Conservation (phyloP, 495 filamentous ascomycete genomes). For the Xylona heveae region DNA sequence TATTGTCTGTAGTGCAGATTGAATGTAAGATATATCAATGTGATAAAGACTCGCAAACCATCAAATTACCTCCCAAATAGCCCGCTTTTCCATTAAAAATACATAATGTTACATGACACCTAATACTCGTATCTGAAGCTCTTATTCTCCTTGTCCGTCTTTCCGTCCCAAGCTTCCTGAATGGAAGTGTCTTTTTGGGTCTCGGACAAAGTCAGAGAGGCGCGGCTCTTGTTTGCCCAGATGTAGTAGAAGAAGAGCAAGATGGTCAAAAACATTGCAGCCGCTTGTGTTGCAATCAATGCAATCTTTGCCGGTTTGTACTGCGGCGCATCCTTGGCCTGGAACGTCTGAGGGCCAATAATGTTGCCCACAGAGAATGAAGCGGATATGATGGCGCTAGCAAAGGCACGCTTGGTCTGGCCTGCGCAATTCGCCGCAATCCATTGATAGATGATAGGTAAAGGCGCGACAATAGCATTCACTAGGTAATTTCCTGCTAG, state of each 20-base stretch:
- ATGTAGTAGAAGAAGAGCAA: constrained; percentile 23
- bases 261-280: constrained; percentile 18
- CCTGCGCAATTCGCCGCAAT: constrained; percentile 25
- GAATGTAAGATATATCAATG: no score
- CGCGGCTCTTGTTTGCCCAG: constrained; percentile 21
- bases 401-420: constrained; percentile 28
- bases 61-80: no score
- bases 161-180: no score
- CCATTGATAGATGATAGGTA: constrained; percentile 26
- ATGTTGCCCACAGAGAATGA: constrained; percentile 39
- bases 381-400: constrained; percentile 31
- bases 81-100: no score
- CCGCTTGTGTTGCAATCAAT: constrained; percentile 27
- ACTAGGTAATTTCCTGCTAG: constrained; percentile 44
- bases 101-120: constrained; percentile 6
- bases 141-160: constrained; percentile 20
- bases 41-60: no score
- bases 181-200: no score
- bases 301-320: constrained; percentile 18
- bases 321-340: constrained; percentile 23
- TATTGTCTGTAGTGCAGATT: no score
- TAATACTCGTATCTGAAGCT: constrained; percentile 26
- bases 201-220: constrained; percentile 3
- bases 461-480: constrained; percentile 26
- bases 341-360: constrained; percentile 36